Conservation (phyloP, 129 eudicot species). For the Glebionis coronaria region DNA sequence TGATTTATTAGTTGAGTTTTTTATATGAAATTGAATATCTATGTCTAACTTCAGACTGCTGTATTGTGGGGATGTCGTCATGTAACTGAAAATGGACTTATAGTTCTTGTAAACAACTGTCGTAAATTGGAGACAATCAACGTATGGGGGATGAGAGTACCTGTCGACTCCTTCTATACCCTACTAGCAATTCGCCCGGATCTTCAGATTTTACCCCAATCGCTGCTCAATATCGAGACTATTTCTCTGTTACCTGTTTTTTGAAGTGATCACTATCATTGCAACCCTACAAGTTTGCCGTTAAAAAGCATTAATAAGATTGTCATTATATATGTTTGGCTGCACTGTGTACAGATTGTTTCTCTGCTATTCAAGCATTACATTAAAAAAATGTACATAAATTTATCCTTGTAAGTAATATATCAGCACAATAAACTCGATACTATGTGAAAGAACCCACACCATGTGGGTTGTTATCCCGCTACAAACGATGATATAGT, state of each 20-base stretch:
- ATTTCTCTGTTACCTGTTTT: slow-evolving; percentile 42
- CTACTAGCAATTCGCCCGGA: slow-evolving; percentile 76
- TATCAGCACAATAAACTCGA: slow-evolving; percentile 28
- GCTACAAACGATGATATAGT: background rate
- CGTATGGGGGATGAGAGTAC: slow-evolving; percentile 87
- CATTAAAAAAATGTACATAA: slow-evolving; percentile 29
- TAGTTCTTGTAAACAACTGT: slow-evolving; percentile 72
- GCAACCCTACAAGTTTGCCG: too few species aligned
- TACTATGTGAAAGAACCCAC: slow-evolving; percentile 6
- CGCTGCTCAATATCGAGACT: slow-evolving; percentile 37
- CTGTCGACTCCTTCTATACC: slow-evolving; percentile 59
- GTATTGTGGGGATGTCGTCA: slow-evolving; percentile 93
- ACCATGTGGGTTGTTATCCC: slow-evolving; percentile 10
- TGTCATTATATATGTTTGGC: background rate
- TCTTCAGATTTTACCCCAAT: slow-evolving; percentile 74
- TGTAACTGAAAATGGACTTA: slow-evolving; percentile 80
- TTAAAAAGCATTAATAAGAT: too few species aligned
- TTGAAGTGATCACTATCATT: slow-evolving; percentile 21
- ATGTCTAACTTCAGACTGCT: slow-evolving; percentile 44
- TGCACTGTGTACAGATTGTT: slow-evolving; percentile 19
- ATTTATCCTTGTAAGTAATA: slow-evolving; percentile 6
- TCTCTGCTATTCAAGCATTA: background rate
- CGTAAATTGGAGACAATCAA: slow-evolving; percentile 66
- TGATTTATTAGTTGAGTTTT: background rate
- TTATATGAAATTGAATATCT: background rate